A percentile compares a stretch with the other conserved stretches of the same genome.
Evolutionary conservation across 1,284 basidiomycete species (phyloP).

Genomic region (Ustilago shanxiensis): DNA sequence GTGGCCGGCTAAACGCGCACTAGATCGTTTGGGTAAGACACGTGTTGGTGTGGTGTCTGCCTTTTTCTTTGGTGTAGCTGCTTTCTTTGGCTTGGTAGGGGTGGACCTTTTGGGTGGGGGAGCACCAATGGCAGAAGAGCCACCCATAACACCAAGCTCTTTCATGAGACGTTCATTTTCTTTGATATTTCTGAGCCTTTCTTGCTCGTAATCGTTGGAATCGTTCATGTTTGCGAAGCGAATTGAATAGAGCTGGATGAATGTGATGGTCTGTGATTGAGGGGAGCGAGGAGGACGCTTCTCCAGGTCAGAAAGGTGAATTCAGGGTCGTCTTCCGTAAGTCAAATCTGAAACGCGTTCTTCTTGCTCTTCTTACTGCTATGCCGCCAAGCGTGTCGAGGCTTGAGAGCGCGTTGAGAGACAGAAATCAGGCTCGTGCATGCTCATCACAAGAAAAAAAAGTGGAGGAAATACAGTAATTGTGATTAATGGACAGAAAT

Average conservation of each 20-base stretch:
- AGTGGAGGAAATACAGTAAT: not conserved
- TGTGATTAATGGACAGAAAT: too few species aligned
- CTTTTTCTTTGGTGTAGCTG: constrained; percentile 39
- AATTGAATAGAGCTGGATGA: too few species aligned
- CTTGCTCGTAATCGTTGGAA: constrained; percentile 57
- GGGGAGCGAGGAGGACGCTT: not conserved
- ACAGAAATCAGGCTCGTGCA: not conserved
- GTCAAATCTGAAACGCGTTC: not conserved
- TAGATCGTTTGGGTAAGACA: constrained; percentile 48
- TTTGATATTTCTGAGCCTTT: constrained; percentile 65
- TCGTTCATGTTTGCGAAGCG: constrained; percentile 43
- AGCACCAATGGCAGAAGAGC: constrained; percentile 46
- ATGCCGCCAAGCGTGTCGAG: constrained; percentile 1
- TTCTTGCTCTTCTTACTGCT: not conserved
- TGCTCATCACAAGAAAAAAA: not conserved
- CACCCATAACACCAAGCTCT: constrained; percentile 61
- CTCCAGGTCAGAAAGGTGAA: not conserved
- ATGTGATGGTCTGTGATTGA: not conserved
- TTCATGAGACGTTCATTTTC: constrained; percentile 65
- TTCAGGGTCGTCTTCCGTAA: constrained; percentile 2
- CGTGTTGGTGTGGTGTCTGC: constrained; percentile 25
- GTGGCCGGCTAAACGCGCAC: constrained; percentile 53
- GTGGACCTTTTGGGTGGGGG: constrained; percentile 37
- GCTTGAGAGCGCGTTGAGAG: constrained; percentile 3
- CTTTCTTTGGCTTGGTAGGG: constrained; percentile 38